These are phyloP conservation scores for Haematococcus lacustris DNA, from an alignment of 139 green algal genomes.

Conservation along the genomic window DNA sequence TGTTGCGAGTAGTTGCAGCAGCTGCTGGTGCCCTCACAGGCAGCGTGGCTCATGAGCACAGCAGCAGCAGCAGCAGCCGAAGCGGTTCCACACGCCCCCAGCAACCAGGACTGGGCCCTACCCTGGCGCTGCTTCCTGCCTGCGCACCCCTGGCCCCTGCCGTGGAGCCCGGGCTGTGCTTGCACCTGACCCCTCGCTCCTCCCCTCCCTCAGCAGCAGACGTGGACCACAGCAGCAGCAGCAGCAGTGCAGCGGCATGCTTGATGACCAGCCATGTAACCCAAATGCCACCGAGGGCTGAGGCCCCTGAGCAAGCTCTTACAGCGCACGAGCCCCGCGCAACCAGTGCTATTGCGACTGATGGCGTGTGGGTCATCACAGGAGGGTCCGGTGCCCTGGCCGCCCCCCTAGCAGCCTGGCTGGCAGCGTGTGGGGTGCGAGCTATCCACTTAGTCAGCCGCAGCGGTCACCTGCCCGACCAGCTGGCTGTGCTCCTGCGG, in stretches of 20 bases:
- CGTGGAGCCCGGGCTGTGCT: too few species aligned
- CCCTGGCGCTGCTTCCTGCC: too few species aligned
- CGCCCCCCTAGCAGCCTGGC: constrained; percentile 24
- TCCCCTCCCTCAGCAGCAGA: not conserved
- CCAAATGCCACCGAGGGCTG: not conserved
- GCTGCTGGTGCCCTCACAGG: too few species aligned
- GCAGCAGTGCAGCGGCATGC: not conserved
- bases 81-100: too few species aligned
- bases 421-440: constrained; percentile 1
- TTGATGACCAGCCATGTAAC: not conserved
- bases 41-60: too few species aligned
- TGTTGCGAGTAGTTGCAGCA: too few species aligned
- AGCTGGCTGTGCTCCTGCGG: not conserved
- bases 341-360: too few species aligned
- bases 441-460: constrained; percentile 32
- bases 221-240: not conserved
- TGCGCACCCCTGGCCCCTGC: too few species aligned
- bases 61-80: too few species aligned
- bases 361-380: constrained; percentile 30
- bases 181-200: too few species aligned
- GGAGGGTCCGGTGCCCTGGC: constrained; percentile 25
- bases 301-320: not conserved
- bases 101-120: too few species aligned
- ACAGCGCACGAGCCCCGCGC: too few species aligned
- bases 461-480: constrained; percentile 4